These are phyloP conservation scores for Solidago caesia DNA, from an alignment of 129 eudicot species.

Conservation along the genomic window DNA sequence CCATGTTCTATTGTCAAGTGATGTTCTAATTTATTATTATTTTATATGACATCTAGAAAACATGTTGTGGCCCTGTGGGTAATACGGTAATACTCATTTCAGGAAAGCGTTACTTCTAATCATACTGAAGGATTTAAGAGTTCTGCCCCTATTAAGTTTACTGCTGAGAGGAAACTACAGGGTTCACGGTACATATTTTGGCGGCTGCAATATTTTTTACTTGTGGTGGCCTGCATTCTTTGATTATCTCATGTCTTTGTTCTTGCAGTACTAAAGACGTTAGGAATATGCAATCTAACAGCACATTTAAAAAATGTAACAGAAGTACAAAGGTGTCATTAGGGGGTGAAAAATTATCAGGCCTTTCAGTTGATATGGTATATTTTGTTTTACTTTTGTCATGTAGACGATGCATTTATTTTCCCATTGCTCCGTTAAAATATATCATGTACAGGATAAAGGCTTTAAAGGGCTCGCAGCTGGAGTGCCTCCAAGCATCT, in stretches of 20 bases:
- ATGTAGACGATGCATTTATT: neutral
- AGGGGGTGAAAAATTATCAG: slow-evolving; percentile 11
- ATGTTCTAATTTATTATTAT: neutral
- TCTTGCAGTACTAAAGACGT: slow-evolving; percentile 1
- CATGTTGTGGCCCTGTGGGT: no score
- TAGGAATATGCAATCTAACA: neutral
- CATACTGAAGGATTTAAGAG: slow-evolving; percentile 27
- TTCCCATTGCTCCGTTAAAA: slow-evolving; percentile 31
- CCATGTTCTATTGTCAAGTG: neutral
- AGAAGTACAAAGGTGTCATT: neutral
- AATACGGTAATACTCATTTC: neutral
- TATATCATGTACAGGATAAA: slow-evolving; percentile 34
- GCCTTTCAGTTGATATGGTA: slow-evolving; percentile 4
- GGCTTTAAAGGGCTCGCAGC: neutral
- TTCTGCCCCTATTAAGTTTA: slow-evolving; percentile 28
- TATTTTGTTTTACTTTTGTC: neutral
- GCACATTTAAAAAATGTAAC: neutral
- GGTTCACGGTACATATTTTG: slow-evolving; percentile 36
- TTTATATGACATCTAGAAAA: neutral
- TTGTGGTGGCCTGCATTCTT: slow-evolving; percentile 2
- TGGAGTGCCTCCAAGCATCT: neutral
- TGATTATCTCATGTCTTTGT: neutral
- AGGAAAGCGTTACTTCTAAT: slow-evolving; percentile 40
- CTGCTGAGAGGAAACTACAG: slow-evolving; percentile 38
- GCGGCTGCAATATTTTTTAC: neutral